These are phyloP conservation scores for Gaultheria prostrata DNA, from an alignment of 148 eudicot species.

Conservation along the genomic window DNA sequence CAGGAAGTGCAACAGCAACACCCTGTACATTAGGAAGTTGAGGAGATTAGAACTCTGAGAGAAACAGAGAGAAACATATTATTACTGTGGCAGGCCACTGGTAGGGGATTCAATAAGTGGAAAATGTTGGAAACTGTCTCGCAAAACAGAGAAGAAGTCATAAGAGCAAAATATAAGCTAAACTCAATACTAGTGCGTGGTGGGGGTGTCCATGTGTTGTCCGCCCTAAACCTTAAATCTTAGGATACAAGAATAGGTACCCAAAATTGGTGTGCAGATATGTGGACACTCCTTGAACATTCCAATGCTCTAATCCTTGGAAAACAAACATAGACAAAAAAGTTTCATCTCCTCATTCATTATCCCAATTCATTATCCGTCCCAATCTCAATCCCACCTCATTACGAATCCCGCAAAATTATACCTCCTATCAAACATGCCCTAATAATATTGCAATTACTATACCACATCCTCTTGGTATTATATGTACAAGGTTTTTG, in stretches of 20 bases:
- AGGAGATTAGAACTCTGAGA: slow-evolving; percentile 3
- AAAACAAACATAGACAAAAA: too few species aligned
- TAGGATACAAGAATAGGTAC: background rate
- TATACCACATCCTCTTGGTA: background rate
- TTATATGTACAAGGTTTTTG: background rate
- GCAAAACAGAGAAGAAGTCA: background rate
- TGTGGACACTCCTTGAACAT: too few species aligned
- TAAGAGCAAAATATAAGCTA: background rate
- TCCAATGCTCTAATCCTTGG: too few species aligned
- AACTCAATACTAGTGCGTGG: background rate
- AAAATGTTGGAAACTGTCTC: slow-evolving; percentile 1
- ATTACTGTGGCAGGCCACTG: background rate
- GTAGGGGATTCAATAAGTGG: background rate
- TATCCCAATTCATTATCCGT: too few species aligned
- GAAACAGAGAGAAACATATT: background rate
- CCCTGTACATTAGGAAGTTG: slow-evolving; percentile 51
- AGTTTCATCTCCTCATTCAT: too few species aligned
- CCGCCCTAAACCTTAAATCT: background rate
- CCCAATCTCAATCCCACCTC: too few species aligned
- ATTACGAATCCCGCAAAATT: too few species aligned
- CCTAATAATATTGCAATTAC: background rate
- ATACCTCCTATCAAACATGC: too few species aligned
- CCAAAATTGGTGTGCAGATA: background rate
- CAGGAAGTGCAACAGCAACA: slow-evolving; percentile 98
- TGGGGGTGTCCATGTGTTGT: background rate